These are phyloP conservation scores for Mucor irregularis DNA, from an alignment of 371 early-diverging fungal species.

Conservation along the genomic window DNA sequence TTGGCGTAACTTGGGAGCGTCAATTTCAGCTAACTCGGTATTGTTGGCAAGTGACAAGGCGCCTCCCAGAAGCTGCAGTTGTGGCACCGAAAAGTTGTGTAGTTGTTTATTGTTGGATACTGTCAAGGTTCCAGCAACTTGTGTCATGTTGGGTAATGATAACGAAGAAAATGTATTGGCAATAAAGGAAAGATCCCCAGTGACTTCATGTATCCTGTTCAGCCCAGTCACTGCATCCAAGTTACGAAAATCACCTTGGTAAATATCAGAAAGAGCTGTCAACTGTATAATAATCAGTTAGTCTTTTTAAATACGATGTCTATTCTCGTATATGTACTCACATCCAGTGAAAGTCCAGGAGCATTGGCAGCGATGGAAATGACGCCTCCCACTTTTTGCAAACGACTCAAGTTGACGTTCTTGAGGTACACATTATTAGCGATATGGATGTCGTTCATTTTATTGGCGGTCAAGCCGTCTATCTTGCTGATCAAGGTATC, in stretches of 20 bases:
- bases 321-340: conserved; percentile 13
- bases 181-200: conserved; percentile 48
- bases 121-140: conserved; percentile 48
- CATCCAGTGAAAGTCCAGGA: conserved; percentile 29
- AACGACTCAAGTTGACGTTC: conserved; percentile 30
- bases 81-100: conserved; percentile 40
- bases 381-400: conserved; percentile 29
- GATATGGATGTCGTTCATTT: conserved; percentile 35
- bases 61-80: conserved; percentile 49
- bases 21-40: conserved; percentile 28
- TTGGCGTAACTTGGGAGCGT: conserved; percentile 40
- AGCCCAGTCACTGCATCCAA: conserved; percentile 34
- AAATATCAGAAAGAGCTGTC: conserved; percentile 27
- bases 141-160: conserved; percentile 29
- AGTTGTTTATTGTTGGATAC: conserved; percentile 47
- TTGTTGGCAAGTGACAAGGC: conserved; percentile 54
- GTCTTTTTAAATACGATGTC: conserved; percentile 22
- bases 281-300: conserved; percentile 20
- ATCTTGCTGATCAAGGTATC: conserved; percentile 48
- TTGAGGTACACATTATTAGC: conserved; percentile 55
- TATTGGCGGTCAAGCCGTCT: conserved; percentile 40
- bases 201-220: conserved; percentile 31
- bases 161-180: conserved; percentile 44
- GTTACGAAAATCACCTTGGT: conserved; percentile 43
- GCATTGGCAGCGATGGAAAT: conserved; percentile 51